Evolutionary conservation across 1,139 yeast species (phyloP).

Genomic region (Arxiozyma bovina): DNA sequence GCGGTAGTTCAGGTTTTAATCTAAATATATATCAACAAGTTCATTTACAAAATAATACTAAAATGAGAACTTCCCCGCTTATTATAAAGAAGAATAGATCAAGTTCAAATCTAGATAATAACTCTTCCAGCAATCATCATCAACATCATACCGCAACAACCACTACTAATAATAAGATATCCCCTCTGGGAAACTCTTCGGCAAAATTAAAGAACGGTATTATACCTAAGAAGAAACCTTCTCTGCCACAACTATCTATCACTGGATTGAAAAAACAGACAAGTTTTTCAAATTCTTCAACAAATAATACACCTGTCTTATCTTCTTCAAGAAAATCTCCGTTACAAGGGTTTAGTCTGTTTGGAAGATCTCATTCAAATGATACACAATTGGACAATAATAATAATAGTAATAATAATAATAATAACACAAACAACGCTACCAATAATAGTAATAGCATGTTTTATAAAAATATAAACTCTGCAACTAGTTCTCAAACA

Average conservation of each 20-base stretch:
- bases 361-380: conserved; percentile 25
- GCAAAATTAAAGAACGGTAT: conserved; percentile 17
- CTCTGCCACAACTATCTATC: conserved; percentile 26
- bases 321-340: conserved; percentile 25
- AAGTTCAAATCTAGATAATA: background rate
- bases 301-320: background rate
- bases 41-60: background rate
- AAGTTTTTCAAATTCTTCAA: conserved; percentile 15
- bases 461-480: conserved; percentile 2
- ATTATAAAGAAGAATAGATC: conserved; percentile 1
- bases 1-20: background rate
- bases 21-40: background rate
- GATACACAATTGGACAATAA: conserved; percentile 8
- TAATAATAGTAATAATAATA: background rate
- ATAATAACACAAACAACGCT: background rate
- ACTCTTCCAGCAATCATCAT: too few relatives aligned
- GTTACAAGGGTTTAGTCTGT: conserved; percentile 27
- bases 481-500: conserved; percentile 4
- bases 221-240: conserved; percentile 21
- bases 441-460: background rate
- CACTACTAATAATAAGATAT: background rate
- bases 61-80: background rate
- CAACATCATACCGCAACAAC: background rate
- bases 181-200: conserved; percentile 1
- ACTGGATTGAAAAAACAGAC: conserved; percentile 22